Evolutionary conservation across 306 rosid genomes (phyloP), one percentile per base, ranked within the genome.

Genomic region (Pueraria montana): DNA sequence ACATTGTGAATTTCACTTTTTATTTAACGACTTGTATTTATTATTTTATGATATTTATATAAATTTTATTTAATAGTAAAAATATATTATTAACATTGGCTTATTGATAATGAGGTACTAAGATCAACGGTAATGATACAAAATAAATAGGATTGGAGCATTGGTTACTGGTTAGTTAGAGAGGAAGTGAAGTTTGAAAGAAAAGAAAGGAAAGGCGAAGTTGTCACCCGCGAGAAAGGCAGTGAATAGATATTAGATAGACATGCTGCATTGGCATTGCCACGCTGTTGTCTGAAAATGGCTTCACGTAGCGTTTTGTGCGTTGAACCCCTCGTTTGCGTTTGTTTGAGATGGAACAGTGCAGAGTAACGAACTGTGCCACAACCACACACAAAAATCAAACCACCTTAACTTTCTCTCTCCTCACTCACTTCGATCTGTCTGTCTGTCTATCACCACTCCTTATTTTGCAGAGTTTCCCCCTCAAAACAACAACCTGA

Each of bases 241-340:
- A 6, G 40, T 34, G 40, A 4, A 30, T 30, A 30, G 17, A 48
- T 4, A 52, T 49, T 11, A 4, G 66, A 59, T n/a, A n/a, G n/a
- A n/a, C 23, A 52, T 17, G 2, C 6, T 48, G 76, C 76, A 78
- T 52, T 79, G 84, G 48, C 58, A 70, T 30, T 84, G 84, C 78
- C 77, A 85, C 20, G 49, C 55, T 48, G 49, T 76, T 20, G 27
- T 50, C 14, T 23, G 52, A 21, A 11, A 34, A 4, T 9, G 2
- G 26, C 5, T 45, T 67, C 1, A 11, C 9, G 43, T 26, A 68
- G 63, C 94, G 86, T 74, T 77, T 68, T 83, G 20, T 81, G 52
- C 87, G 94, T 85, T 86, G 59, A 67, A 63, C 93, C 70, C 12
- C 66, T 85, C 82, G 76, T 83, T 76, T 21, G 14, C 75, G 38